phyloP scores from a whole-genome alignment of 2,329 filamentous ascomycete species.

The Talaromyces sp. region DNA sequence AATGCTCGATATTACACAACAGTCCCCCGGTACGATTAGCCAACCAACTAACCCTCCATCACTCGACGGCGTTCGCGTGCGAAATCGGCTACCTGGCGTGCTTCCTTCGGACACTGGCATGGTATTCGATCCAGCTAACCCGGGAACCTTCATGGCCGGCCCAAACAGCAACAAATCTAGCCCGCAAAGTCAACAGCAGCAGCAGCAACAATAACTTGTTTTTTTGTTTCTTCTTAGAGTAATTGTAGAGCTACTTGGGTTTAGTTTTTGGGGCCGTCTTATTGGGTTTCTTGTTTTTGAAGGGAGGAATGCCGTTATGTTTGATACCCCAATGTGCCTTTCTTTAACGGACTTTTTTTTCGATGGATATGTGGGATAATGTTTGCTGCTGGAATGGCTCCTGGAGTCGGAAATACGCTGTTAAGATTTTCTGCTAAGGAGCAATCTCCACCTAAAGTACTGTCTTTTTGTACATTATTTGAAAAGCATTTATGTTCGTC shows the following conservation, averaged over 20 bases:
- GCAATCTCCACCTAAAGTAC: background rate
- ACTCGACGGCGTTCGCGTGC: constrained; percentile 2
- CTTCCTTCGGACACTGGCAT: constrained; percentile 8
- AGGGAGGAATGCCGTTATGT: background rate
- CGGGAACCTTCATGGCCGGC: constrained; percentile 6
- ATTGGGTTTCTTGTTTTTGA: background rate
- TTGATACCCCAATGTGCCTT: background rate
- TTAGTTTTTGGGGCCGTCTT: background rate
- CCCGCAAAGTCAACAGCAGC: background rate
- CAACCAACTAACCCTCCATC: constrained; percentile 12
- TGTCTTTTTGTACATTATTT: background rate
- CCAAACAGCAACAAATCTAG: constrained; percentile 9
- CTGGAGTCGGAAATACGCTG: background rate
- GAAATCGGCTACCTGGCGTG: constrained; percentile 8
- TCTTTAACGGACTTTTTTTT: background rate
- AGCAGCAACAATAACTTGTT: background rate
- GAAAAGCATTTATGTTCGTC: background rate
- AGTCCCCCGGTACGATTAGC: constrained; percentile 11
- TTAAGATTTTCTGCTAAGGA: background rate
- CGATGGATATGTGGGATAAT: background rate
- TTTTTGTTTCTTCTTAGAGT: background rate
- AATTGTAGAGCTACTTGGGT: background rate
- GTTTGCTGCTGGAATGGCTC: background rate
- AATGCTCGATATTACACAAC: constrained; percentile 26
- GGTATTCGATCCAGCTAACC: constrained; percentile 8